These are phyloP conservation scores for Apiospora rasikravindrae DNA, from an alignment of 2,329 filamentous ascomycete species.

Conservation along the genomic window DNA sequence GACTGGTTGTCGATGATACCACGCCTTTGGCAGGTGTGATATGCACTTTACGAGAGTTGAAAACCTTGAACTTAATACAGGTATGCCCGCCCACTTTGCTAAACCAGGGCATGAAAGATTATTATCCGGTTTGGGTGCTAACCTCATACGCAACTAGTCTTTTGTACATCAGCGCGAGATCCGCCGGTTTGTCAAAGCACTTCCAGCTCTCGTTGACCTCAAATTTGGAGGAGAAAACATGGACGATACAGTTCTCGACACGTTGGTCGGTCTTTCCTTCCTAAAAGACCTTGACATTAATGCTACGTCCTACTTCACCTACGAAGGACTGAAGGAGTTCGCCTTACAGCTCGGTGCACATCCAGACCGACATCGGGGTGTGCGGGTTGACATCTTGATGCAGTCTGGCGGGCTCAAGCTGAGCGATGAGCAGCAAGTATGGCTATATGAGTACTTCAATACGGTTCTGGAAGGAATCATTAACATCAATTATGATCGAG, in stretches of 20 bases:
- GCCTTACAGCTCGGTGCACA: conserved; percentile 41
- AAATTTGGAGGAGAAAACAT: conserved; percentile 60
- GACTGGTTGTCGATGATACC: conserved; percentile 46
- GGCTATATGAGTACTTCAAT: conserved; percentile 33
- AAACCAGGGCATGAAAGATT: not conserved
- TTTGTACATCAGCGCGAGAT: conserved; percentile 55
- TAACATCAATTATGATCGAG: conserved; percentile 38
- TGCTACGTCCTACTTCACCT: conserved; percentile 60
- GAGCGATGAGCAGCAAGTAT: conserved; percentile 31
- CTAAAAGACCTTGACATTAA: conserved; percentile 59
- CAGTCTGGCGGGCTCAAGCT: conserved; percentile 39
- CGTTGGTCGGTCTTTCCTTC: conserved; percentile 44
- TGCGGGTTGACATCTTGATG: conserved; percentile 41
- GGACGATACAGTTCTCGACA: conserved; percentile 50
- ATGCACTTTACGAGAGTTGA: conserved; percentile 55
- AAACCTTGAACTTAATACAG: conserved; percentile 56
- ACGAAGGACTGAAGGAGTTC: conserved; percentile 52
- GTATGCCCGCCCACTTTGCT: conserved; percentile 33
- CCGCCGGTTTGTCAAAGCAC: conserved; percentile 47
- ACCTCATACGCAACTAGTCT: conserved; percentile 30
- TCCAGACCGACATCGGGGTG: conserved; percentile 31
- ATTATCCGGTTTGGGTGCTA: not conserved
- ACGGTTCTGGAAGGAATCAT: conserved; percentile 39
- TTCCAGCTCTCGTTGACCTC: conserved; percentile 59
- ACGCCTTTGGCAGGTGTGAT: conserved; percentile 46